Evolutionary conservation across 805 yeast species (phyloP).

Genomic region (Komagataella kurtzmanii): DNA sequence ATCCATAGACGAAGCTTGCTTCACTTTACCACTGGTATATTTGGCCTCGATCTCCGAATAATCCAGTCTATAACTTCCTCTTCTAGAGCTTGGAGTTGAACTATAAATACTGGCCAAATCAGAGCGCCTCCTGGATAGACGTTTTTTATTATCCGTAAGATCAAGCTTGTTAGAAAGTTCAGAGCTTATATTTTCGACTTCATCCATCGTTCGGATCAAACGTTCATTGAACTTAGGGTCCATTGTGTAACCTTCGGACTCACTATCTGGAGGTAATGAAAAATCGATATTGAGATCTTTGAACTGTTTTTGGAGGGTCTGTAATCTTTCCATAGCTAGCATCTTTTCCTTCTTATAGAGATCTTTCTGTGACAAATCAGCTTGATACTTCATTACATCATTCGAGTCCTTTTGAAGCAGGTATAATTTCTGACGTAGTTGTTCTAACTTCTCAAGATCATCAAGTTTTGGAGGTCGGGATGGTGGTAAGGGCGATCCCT

Average conservation of each 20-base stretch:
- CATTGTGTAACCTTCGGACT: conserved; percentile 10
- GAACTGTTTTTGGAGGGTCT: conserved; percentile 54
- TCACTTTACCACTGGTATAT: conserved; percentile 30
- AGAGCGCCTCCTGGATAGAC: conserved; percentile 1
- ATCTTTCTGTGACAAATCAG: conserved; percentile 32
- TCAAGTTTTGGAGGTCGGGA: conserved; percentile 28
- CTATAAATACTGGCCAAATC: neutral
- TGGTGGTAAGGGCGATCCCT: conserved; percentile 9
- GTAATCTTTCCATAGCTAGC: conserved; percentile 58
- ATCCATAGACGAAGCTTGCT: conserved; percentile 5
- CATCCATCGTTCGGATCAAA: conserved; percentile 24
- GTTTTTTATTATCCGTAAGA: conserved; percentile 8
- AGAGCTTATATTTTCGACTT: conserved; percentile 25
- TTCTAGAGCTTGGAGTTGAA: conserved; percentile 1
- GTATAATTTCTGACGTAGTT: conserved; percentile 42
- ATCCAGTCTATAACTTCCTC: conserved; percentile 1
- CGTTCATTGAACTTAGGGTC: conserved; percentile 17
- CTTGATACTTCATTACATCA: conserved; percentile 57
- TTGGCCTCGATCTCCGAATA: conserved; percentile 21
- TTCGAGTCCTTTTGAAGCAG: conserved; percentile 62
- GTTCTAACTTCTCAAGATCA: conserved; percentile 41
- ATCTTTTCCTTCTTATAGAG: conserved; percentile 44
- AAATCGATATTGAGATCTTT: conserved; percentile 53
- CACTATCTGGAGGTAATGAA: conserved; percentile 3
- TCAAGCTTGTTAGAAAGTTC: conserved; percentile 24